Evolutionary conservation across 2,329 filamentous ascomycete genomes (phyloP), one percentile per base, ranked within the genome.

Genomic region (Diaporthe sp.): DNA sequence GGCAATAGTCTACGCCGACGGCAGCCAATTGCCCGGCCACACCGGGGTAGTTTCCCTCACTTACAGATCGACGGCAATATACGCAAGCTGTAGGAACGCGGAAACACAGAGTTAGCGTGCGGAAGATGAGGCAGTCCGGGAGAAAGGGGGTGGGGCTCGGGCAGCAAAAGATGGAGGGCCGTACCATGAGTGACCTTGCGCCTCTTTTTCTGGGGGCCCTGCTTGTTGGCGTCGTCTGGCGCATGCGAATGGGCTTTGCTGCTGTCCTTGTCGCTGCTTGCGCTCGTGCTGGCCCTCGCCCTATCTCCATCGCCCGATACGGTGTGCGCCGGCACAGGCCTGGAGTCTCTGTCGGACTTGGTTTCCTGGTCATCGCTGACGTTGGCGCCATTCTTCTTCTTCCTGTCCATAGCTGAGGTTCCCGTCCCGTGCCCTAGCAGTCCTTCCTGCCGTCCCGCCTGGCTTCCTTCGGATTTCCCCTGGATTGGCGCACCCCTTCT

Each of bases 151-250:
- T 22, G 74, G 49, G 75, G 70, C 62, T 78, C 9, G 42, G 78
- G 77, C 78, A 77, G 76, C 70, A 75, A 78, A 76, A 76, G 76
- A 46, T 69, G 39, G 76, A 76, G 78, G 79, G 81, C 75, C 92
- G 87, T 91, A 96, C 94, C 94, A 87, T 96, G 94, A 87, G 95
- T 96, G 80, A 96, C 94, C 87, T 96, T 96, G 88, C 94, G 93
- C 86, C 94, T 90, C 89, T 95, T 96, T 87, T 95, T 96, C 67
- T 93, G 92, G 61, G 75, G 75, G 10, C 73, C 75, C 31, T 69
- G 61, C 83, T 91, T 94, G 79, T 86, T 79, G 76, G 79, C 77
- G 77, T 83, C 82, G 53, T 81, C 82, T 70, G 77, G 76, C 71
- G 81, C 75, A n/a, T 81, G 78, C 78, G 80, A 78, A 34, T 77